Evolutionary conservation across 495 filamentous ascomycete species (phyloP).

Genomic region (Neurospora sp.): DNA sequence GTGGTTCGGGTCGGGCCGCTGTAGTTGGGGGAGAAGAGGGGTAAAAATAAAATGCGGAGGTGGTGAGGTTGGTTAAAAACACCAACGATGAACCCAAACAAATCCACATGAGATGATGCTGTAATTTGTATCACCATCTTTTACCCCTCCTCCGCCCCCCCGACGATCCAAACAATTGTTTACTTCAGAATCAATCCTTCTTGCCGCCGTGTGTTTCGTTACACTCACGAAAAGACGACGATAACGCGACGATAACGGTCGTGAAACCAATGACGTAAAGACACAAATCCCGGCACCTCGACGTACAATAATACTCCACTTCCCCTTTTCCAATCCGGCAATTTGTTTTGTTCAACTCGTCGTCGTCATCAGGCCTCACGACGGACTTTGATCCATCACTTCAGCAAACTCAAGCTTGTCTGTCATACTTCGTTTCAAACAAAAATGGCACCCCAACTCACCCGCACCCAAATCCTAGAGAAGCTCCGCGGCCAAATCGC

Average conservation of each 20-base stretch:
- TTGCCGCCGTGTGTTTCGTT: not conserved
- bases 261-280: not conserved
- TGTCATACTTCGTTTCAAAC: not conserved
- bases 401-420: not conserved
- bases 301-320: not conserved
- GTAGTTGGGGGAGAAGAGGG: not conserved
- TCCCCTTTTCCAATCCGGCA: not conserved
- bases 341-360: not conserved
- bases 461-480: slow-evolving; percentile 45
- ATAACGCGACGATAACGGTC: not conserved
- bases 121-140: not conserved
- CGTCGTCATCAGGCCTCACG: not conserved
- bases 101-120: not conserved
- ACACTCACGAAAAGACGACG: not conserved
- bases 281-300: not conserved
- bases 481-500: slow-evolving; percentile 42
- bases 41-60: not conserved
- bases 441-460: slow-evolving; percentile 29
- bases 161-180: not conserved
- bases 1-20: not conserved
- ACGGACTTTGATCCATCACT: not conserved
- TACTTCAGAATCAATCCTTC: not conserved
- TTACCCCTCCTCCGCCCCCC: not conserved
- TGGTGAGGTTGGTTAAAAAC: not conserved
- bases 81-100: not conserved